A percentile compares a stretch with the other conserved stretches of the same genome.
Evolutionary conservation across 352 stramenopile genomes (phyloP).

Genomic region (Blastocystis hominis): DNA sequence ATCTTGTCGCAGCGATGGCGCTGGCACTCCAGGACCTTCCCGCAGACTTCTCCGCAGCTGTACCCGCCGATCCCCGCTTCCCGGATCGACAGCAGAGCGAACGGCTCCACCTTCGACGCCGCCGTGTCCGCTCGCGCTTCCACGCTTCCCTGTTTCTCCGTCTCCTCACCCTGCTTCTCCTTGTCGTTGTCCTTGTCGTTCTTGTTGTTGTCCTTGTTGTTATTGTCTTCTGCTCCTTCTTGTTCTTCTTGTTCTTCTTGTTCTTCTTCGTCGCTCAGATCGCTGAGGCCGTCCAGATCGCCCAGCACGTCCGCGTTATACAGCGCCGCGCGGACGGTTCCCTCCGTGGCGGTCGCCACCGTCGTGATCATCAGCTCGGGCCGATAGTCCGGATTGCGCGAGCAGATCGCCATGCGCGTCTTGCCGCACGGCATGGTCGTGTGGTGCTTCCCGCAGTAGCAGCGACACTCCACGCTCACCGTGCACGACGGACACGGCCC

Average conservation of each 20-base stretch:
- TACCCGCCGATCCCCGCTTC: slow-evolving; percentile 50
- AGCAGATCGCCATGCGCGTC: slow-evolving; percentile 49
- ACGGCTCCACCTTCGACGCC: neutral
- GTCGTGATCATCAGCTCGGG: slow-evolving; percentile 1
- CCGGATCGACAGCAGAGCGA: slow-evolving; percentile 4
- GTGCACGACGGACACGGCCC: slow-evolving; percentile 18
- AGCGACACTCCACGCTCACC: slow-evolving; percentile 24
- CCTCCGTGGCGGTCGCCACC: neutral
- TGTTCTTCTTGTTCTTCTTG: neutral
- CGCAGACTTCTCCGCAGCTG: slow-evolving; percentile 47
- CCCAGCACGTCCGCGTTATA: slow-evolving; percentile 17
- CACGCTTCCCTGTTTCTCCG: neutral
- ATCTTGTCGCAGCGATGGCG: slow-evolving; percentile 49
- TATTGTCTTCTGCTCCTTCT: neutral
- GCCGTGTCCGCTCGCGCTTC: neutral
- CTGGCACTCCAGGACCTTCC: slow-evolving; percentile 43
- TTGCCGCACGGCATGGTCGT: slow-evolving; percentile 45
- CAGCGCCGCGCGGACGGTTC: neutral
- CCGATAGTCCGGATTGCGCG: neutral
- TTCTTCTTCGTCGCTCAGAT: slow-evolving; percentile 18
- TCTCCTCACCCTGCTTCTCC: too few species aligned
- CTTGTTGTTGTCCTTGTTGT: too few species aligned
- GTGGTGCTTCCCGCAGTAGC: slow-evolving; percentile 55
- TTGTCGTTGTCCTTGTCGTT: too few species aligned
- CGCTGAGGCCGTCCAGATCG: slow-evolving; percentile 20